A percentile compares a stretch with the other conserved stretches of the same genome.
phyloP scores from a whole-genome alignment of 345 rosid genomes.

The Salix suchowensis region DNA sequence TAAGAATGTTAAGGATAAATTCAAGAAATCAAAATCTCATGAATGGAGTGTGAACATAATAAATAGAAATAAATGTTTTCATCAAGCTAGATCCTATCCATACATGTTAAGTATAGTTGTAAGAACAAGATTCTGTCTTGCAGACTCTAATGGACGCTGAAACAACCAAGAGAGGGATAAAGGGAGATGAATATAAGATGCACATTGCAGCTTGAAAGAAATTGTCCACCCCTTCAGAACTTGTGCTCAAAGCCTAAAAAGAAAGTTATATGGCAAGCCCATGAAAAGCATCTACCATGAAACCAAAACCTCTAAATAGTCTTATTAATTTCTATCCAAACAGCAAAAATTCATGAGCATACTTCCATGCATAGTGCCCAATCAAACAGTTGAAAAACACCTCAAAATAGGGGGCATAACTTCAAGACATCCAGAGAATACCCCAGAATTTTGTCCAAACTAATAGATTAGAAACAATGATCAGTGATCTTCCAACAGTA shows the following conservation, averaged over 20 bases:
- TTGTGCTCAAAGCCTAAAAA: too few relatives aligned
- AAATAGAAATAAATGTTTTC: background rate
- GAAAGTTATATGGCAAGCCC: background rate
- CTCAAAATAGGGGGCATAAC: too few relatives aligned
- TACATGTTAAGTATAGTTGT: background rate
- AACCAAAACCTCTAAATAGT: background rate
- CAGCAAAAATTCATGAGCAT: too few relatives aligned
- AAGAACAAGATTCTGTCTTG: background rate
- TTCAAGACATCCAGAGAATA: too few relatives aligned
- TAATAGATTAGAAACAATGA: too few relatives aligned
- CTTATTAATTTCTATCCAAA: background rate
- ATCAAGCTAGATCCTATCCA: background rate
- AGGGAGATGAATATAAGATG: too few relatives aligned
- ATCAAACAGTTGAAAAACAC: background rate
- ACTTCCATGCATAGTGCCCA: background rate
- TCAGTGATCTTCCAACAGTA: too few relatives aligned
- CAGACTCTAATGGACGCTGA: too few relatives aligned
- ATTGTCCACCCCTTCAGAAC: background rate
- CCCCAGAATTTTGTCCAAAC: too few relatives aligned
- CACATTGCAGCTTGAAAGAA: background rate
- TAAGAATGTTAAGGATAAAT: conserved; percentile 25
- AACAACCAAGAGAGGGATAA: background rate
- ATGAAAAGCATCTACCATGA: background rate
- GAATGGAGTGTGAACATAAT: background rate
- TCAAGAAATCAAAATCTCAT: conserved; percentile 5